Base-by-base conservation (phyloP, 2,329 filamentous ascomycete genomes). In the Ascochyta rabiei region DNA sequence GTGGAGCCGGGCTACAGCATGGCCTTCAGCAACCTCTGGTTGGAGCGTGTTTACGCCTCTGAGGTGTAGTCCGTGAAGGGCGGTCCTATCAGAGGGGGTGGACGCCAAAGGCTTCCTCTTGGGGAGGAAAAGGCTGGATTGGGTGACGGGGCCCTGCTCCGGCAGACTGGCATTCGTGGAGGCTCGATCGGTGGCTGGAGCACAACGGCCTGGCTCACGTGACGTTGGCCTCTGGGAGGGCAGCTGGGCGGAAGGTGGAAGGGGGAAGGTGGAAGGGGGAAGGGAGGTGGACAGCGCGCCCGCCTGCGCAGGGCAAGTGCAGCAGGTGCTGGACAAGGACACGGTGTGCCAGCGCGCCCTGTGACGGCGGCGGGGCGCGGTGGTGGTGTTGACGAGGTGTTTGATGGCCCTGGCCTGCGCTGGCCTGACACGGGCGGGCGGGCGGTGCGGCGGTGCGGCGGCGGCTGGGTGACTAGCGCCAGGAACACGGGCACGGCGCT, bases 101-200 rank as follows among this genome's bases (percentile, higher is more conserved):
- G 37, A 15, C 9, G 41, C 24, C 21, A 40, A 41, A 40, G 41
- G 21, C 19, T 28, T 34, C 13, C 15, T 42, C 30, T 9, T 24
- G 18, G 4, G 21, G 45, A 24, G 34, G 34, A 39, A 40, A 35
- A 30, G 9, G 41, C 18, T 49, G 40, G 28, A 13, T 5, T 16
- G 41, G 21, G 46, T 41, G 9, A 4, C 41, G 46, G 57, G 54
- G 28, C 18, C 18, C 7, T 6, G 37, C 40, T 42, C 60, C 60
- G 52, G 26, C 18, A 39, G 34, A 26, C 38, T 45, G 51, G 46
- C 5, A 60, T 53, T 57, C 46, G 57, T 26, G 33, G 30, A 37
- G 24, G 3, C 16, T 41, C 30, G 35, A 35, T 45, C 40, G 41
- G 35, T 42, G 46, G 52, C 52, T 50, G 34, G 34, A 18, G 26